Evolutionary conservation across 345 rosid species (phyloP).

Genomic region (Acer saccharum): DNA sequence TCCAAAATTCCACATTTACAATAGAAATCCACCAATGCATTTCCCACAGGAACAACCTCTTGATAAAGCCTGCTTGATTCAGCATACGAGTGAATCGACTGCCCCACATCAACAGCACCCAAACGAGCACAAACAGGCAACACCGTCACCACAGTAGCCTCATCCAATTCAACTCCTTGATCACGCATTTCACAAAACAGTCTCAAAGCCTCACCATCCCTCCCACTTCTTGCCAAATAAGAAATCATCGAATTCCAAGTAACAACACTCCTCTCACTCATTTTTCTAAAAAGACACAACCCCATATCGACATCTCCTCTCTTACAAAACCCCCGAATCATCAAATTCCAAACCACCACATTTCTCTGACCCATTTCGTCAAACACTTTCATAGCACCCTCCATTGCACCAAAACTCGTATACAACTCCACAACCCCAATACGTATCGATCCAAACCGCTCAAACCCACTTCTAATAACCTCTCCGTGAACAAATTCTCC

Average conservation of each 20-base stretch:
- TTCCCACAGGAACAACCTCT: constrained; percentile 50
- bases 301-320: constrained; percentile 56
- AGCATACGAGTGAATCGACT: constrained; percentile 53
- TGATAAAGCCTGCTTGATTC: constrained; percentile 44
- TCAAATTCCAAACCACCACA: constrained; percentile 64
- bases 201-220: constrained; percentile 57
- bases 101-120: constrained; percentile 52
- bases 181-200: constrained; percentile 65
- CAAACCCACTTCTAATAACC: constrained; percentile 47
- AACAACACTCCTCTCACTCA: constrained; percentile 57
- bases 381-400: constrained; percentile 57
- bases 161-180: constrained; percentile 57
- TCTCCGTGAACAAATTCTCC: constrained; percentile 61
- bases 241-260: constrained; percentile 76
- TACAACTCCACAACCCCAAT: constrained; percentile 68
- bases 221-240: constrained; percentile 54
- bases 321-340: constrained; percentile 66
- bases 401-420: constrained; percentile 43
- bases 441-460: constrained; percentile 46
- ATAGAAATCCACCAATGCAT: constrained; percentile 65
- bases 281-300: constrained; percentile 47
- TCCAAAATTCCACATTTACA: constrained; percentile 62
- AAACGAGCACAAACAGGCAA: constrained; percentile 67
- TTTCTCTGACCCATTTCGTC: constrained; percentile 57
- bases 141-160: constrained; percentile 60